Evolutionary conservation across 2,329 filamentous ascomycete species (phyloP).

Genomic region (Aspergillus eucalypticola): DNA sequence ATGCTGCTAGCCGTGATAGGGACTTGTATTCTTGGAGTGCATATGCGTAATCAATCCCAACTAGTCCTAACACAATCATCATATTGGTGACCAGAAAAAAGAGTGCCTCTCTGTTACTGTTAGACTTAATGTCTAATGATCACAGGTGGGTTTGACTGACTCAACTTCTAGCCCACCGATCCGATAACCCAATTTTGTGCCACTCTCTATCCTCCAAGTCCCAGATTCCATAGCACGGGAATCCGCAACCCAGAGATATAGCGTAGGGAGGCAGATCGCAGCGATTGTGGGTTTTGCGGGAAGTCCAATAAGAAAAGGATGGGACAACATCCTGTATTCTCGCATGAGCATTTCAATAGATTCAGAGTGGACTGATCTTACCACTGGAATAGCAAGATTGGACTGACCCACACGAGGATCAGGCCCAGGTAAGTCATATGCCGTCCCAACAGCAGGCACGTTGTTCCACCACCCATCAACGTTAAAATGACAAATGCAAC

Average conservation of each 20-base stretch:
- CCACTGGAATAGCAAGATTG: slow-evolving; percentile 66
- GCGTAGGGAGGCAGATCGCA: slow-evolving; percentile 64
- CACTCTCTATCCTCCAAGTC: slow-evolving; percentile 69
- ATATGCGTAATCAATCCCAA: slow-evolving; percentile 69
- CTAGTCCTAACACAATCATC: slow-evolving; percentile 68
- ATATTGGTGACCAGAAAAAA: slow-evolving; percentile 73
- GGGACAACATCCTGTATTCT: slow-evolving; percentile 34
- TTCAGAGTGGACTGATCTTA: slow-evolving; percentile 48
- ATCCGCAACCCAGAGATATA: slow-evolving; percentile 73
- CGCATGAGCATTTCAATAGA: neutral
- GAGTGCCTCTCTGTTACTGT: slow-evolving; percentile 56
- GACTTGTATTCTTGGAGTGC: slow-evolving; percentile 53
- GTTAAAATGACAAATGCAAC: neutral
- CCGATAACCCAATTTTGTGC: slow-evolving; percentile 65
- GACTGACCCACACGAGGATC: slow-evolving; percentile 68
- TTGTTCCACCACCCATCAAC: slow-evolving; percentile 27
- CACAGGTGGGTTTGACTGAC: slow-evolving; percentile 23
- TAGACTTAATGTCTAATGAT: neutral
- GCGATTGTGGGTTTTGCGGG: slow-evolving; percentile 59
- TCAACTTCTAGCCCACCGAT: slow-evolving; percentile 69
- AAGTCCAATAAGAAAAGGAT: slow-evolving; percentile 63
- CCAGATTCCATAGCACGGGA: slow-evolving; percentile 66
- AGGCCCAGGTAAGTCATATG: slow-evolving; percentile 64
- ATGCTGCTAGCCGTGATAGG: neutral
- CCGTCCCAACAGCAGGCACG: slow-evolving; percentile 51